A percentile compares a stretch with the other conserved stretches of the same genome.
Conservation (phyloP, 331 rosid species). For the Arachis monticola region DNA sequence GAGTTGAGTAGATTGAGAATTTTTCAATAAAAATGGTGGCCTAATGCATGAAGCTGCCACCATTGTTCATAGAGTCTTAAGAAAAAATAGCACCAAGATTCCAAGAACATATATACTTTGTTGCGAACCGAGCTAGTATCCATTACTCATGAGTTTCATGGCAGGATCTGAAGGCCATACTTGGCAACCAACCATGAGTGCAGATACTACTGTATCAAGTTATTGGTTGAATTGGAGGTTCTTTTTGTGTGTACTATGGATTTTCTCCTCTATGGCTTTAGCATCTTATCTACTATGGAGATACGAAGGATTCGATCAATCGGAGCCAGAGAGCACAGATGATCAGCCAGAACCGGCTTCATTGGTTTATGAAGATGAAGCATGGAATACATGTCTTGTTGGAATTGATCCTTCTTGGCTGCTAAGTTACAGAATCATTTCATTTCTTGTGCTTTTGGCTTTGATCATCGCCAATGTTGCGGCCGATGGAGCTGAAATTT, state of each 20-base stretch:
- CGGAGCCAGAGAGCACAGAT: slow-evolving; percentile 44
- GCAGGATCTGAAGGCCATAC: slow-evolving; percentile 58
- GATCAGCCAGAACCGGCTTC: slow-evolving; percentile 49
- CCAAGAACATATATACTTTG: not conserved
- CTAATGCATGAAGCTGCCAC: not conserved
- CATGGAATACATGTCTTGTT: slow-evolving; percentile 70
- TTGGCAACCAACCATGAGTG: slow-evolving; percentile 68
- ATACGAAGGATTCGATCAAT: slow-evolving; percentile 59
- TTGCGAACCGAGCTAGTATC: slow-evolving; percentile 13
- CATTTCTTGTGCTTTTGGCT: slow-evolving; percentile 65
- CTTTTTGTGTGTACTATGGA: slow-evolving; percentile 63
- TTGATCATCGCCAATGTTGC: slow-evolving; percentile 61
- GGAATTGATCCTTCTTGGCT: slow-evolving; percentile 83
- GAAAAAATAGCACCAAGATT: not conserved
- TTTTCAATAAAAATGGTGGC: not conserved
- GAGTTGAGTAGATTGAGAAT: slow-evolving; percentile 14
- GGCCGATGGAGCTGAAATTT: slow-evolving; percentile 62
- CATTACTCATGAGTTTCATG: slow-evolving; percentile 62
- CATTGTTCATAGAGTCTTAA: slow-evolving; percentile 3
- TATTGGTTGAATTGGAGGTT: slow-evolving; percentile 96
- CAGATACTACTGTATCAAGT: slow-evolving; percentile 62
- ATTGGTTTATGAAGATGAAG: slow-evolving; percentile 67
- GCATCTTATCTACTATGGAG: slow-evolving; percentile 61
- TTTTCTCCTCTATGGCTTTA: slow-evolving; percentile 45
- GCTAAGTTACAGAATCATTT: slow-evolving; percentile 65